Percentiles rank a stretch among this genome's conserved stretches.
These are phyloP conservation scores for Paecilomyces sp. DNA, from an alignment of 2,329 filamentous ascomycete genomes.

Conservation along the genomic window DNA sequence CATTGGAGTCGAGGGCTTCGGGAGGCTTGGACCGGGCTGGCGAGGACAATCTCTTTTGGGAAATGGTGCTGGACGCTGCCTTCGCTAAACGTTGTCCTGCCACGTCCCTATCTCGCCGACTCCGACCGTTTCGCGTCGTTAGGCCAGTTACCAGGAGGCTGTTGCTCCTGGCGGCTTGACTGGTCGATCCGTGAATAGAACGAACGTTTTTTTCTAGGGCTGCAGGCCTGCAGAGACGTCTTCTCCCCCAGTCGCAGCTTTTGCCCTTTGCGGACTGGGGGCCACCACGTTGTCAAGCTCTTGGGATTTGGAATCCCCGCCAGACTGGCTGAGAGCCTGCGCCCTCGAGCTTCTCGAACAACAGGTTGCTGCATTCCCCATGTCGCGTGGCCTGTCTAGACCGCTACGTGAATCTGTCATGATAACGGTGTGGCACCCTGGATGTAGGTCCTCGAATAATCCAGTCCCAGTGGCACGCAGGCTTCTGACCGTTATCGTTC, in stretches of 20 bases:
- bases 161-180: neutral
- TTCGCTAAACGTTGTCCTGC: neutral
- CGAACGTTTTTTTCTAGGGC: neutral
- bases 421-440: neutral
- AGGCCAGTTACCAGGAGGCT: neutral
- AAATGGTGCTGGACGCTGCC: neutral
- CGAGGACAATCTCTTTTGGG: neutral
- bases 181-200: neutral
- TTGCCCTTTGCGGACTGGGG: neutral
- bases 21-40: neutral
- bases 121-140: neutral
- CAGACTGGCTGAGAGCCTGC: neutral
- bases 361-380: neutral
- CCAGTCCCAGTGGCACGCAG: neutral
- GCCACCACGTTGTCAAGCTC: neutral
- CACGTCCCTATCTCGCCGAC: neutral
- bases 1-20: neutral
- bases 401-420: neutral
- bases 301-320: neutral
- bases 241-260: neutral
- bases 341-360: neutral
- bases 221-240: neutral
- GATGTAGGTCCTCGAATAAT: neutral
- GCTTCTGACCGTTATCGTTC: neutral
- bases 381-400: neutral